Conservation (phyloP, 192 early-diverging fungal species). For the Gorgonomyces haynaldii region DNA sequence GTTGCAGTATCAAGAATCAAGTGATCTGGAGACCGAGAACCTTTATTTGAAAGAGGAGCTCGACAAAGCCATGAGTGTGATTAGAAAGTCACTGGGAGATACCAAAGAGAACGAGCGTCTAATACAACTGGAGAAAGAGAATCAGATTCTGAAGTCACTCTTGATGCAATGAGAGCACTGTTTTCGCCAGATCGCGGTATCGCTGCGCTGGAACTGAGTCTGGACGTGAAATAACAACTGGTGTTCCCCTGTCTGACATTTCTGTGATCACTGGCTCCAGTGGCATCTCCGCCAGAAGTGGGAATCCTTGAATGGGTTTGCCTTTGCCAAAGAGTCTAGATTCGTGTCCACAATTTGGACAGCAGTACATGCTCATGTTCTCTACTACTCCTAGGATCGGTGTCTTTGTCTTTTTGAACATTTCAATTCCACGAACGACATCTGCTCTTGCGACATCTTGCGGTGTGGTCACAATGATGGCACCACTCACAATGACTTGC, state of each 20-base stretch:
- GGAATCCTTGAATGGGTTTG: conserved; percentile 48
- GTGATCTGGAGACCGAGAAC: no score
- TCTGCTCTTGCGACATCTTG: conserved; percentile 82
- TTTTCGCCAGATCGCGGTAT: conserved; percentile 15
- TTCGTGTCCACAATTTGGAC: conserved; percentile 67
- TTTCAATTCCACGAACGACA: conserved; percentile 62
- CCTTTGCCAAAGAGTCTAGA: conserved; percentile 66
- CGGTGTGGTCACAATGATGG: conserved; percentile 80
- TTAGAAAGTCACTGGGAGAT: no score
- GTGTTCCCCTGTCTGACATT: conserved; percentile 60
- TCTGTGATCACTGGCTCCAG: conserved; percentile 63
- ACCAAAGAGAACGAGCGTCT: no score
- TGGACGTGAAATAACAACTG: conserved; percentile 23
- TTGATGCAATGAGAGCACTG: no score
- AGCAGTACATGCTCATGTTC: conserved; percentile 77
- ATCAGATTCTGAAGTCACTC: no score
- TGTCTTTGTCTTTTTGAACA: conserved; percentile 74
- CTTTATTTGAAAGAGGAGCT: no score
- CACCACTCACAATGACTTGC: conserved; percentile 55
- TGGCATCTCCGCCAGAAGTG: conserved; percentile 66
- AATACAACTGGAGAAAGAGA: no score
- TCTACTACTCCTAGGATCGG: conserved; percentile 79
- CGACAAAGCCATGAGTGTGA: no score
- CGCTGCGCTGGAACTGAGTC: conserved; percentile 16
- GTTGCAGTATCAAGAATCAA: no score